Evolutionary conservation across 768 basidiomycete genomes (phyloP), one percentile per base, ranked within the genome.

Genomic region (Butyriboletus loyo): DNA sequence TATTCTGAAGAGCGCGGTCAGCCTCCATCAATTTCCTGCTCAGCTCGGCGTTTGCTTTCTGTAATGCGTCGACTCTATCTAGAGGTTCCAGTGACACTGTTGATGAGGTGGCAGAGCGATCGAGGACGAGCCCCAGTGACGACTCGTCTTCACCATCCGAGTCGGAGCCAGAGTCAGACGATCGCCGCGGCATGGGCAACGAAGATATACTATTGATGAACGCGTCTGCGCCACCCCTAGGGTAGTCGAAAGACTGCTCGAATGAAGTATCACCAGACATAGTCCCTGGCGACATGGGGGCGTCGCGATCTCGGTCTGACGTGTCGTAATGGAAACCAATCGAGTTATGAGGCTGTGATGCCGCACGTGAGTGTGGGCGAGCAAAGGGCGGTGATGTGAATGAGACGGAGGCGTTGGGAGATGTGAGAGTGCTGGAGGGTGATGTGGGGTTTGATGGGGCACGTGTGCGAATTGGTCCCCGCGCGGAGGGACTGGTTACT

Each of bases 31-130:
- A 71, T 67, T 90, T 92, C 59, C 84, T 75, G 25, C 77, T 76
- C n/a, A 95, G 72, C 31, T 95, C 93, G 3, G 74, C 71, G 56
- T 94, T 95, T 17, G 80, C 74, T 57, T 85, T 79, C 66, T 86
- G 83, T 55, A 95, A 67, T 6, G 81, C 85, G 15, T 91, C 89
- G 22, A 92, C 65, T 39, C 82, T 80, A 40, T 92, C 89, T n/a
- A 79, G 68, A 7, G 86, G 77, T 49, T 87, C 84, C 64, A 93
- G 73, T 2, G 89, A 91, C 2, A 77, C 78, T 0, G 80, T 85
- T 5, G 89, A 92, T 24, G 76, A 77, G 0, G 81, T 69, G 3
- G 76, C 72, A 27, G 75, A 73, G 10, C 86, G 80, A 54, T 87
- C 87, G 60, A 80, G 71, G 9, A 87, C 80, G 39, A 85, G 74